phyloP scores from a whole-genome alignment of 805 yeast species.

The Schizosaccharomyces japonicus region DNA sequence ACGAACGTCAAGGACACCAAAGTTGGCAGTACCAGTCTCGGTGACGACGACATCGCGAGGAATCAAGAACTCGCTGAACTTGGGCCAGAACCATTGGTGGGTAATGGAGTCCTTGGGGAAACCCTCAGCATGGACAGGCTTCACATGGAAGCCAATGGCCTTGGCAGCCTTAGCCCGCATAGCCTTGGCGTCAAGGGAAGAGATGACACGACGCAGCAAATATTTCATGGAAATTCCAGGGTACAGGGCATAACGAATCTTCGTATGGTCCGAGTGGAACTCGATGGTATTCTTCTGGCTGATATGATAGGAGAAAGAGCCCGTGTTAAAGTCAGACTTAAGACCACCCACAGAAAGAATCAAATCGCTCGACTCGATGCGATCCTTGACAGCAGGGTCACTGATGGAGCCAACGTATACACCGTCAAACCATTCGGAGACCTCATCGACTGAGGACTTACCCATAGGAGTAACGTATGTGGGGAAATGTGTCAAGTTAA shows the following conservation, averaged over 20 bases:
- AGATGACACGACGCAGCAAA: constrained; percentile 24
- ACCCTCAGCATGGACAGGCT: constrained; percentile 12
- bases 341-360: constrained; percentile 48
- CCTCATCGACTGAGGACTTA: constrained; percentile 50
- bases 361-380: constrained; percentile 36
- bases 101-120: constrained; percentile 12
- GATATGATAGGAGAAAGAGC: constrained; percentile 32
- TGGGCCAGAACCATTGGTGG: constrained; percentile 18
- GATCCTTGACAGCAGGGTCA: constrained; percentile 23
- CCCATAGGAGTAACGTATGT: constrained; percentile 43
- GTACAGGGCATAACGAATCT: constrained; percentile 22
- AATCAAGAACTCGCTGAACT: constrained; percentile 21
- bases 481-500: constrained; percentile 25
- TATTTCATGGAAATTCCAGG: constrained; percentile 26
- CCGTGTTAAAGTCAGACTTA: constrained; percentile 44
- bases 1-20: constrained; percentile 43
- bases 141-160: constrained; percentile 8
- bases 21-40: constrained; percentile 69
- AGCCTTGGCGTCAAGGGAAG: constrained; percentile 16
- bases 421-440: constrained; percentile 40
- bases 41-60: constrained; percentile 50
- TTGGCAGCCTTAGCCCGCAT: constrained; percentile 12
- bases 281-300: constrained; percentile 22
- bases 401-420: constrained; percentile 44
- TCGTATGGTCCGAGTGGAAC: constrained; percentile 30